These are phyloP conservation scores for Hibiscus trionum DNA, from an alignment of 345 rosid species.

Conservation along the genomic window DNA sequence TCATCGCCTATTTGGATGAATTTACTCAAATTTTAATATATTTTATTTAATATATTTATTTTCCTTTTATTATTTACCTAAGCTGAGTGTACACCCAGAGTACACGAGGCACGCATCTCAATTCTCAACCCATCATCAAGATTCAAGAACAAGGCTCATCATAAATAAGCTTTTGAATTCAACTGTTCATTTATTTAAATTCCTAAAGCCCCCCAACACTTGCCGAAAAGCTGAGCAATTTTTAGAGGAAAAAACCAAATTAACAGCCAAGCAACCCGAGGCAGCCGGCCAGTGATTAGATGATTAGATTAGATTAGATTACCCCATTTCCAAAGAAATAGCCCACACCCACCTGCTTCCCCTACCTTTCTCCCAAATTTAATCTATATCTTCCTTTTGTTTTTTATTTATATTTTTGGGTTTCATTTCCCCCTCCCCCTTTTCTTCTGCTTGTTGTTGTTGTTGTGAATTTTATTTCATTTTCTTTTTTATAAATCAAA, in stretches of 20 bases:
- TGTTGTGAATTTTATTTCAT: background rate
- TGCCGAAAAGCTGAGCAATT: background rate
- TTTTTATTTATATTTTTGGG: background rate
- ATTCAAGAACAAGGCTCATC: no score
- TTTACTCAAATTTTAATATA: no score
- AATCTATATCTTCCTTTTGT: background rate
- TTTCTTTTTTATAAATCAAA: background rate
- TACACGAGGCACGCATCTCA: no score
- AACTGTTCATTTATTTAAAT: background rate
- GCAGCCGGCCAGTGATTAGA: background rate
- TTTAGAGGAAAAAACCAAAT: background rate
- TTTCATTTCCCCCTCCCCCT: slow-evolving; percentile 12
- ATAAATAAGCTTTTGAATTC: background rate
- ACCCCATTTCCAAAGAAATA: background rate
- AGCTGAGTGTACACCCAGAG: no score
- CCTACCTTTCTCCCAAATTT: background rate
- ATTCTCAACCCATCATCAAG: no score
- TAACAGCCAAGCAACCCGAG: background rate
- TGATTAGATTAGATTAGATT: background rate
- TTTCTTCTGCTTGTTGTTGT: background rate
- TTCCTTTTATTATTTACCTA: no score
- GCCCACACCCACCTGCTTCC: background rate
- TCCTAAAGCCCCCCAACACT: background rate
- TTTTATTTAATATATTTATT: no score
- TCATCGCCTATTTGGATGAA: no score